Conservation (phyloP, 352 stramenopile genomes). For the Phytophthora colocasiae region DNA sequence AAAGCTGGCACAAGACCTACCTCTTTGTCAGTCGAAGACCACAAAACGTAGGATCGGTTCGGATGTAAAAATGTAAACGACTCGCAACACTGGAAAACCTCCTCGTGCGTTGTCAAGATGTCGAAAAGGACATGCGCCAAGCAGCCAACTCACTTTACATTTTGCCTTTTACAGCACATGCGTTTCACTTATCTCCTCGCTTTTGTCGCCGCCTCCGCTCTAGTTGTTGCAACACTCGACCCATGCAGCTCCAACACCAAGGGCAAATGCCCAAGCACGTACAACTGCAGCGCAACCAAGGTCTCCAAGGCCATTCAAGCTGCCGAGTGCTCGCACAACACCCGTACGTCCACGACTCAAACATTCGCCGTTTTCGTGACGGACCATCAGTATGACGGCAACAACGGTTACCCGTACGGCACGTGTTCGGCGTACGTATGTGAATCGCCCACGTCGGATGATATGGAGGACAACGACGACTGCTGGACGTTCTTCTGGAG, state of each 20-base stretch:
- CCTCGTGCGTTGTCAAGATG: slow-evolving; percentile 1
- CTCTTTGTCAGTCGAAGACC: slow-evolving; percentile 10
- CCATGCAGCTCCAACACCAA: slow-evolving; percentile 33
- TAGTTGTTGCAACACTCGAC: slow-evolving; percentile 35
- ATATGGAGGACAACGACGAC: slow-evolving; percentile 31
- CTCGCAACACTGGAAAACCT: slow-evolving; percentile 9
- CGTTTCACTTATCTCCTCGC: slow-evolving; percentile 19
- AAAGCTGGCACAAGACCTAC: slow-evolving; percentile 9
- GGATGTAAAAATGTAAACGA: slow-evolving; percentile 5
- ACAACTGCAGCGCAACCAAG: slow-evolving; percentile 29
- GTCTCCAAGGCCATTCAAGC: slow-evolving; percentile 38
- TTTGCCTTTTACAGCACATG: slow-evolving; percentile 35
- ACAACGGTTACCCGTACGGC: slow-evolving; percentile 42
- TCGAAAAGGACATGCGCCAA: background rate
- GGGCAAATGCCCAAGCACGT: slow-evolving; percentile 21
- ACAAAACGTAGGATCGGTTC: slow-evolving; percentile 3
- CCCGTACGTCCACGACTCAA: slow-evolving; percentile 32
- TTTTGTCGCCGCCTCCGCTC: slow-evolving; percentile 23
- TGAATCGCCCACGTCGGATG: background rate
- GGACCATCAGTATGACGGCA: slow-evolving; percentile 44
- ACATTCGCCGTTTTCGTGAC: slow-evolving; percentile 42
- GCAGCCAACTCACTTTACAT: slow-evolving; percentile 16
- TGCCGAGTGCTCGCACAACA: slow-evolving; percentile 51
- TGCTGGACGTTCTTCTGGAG: slow-evolving; percentile 47
- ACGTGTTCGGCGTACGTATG: slow-evolving; percentile 42